Evolutionary conservation across 306 rosid species (phyloP), one percentile per base, ranked within the genome.

Genomic region (Medicago ruthenica): DNA sequence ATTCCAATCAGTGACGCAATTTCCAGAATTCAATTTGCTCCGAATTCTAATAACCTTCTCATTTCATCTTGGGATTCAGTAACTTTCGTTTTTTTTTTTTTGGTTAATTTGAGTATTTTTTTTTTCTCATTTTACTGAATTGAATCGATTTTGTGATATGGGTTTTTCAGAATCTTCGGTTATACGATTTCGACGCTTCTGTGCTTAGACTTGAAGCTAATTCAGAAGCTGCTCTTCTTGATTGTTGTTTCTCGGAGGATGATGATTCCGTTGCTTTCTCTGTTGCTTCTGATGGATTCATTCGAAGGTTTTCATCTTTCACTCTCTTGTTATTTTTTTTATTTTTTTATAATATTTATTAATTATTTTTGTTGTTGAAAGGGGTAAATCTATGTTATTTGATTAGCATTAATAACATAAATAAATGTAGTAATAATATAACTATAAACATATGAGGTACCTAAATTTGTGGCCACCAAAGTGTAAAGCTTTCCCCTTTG

Each of bases 31-130:
- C 85, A 77, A 54, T 94, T 94, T 73, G 83, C 93, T 2, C 90
- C 97, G 0, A 50, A 58, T 68, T 90, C 90, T 1, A 86, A 92
- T 73, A 91, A 85, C 73, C 90, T 94, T 41, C 90, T 94, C 61
- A 74, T 92, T 40, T 87, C 97, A 10, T 92, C 97, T 12, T 95
- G 97, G 97, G 98, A 95, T 61, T 82, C 90, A 2, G 98, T 92
- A 73, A 80, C 50, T 51, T 62, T 6, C 44, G 4, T 31, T 59
- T 16, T 10, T 3, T 3, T 16, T 69, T 16, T 2, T 12, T 60
- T 4, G 7, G 20, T 37, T 34, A 13, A 13, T 39, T 13, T 1
- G 2, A 8, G 9, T 36, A 15, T 18, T 54, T 10, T 13, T 13
- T 48, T 14, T 0, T 65, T 39, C 31, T 27, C 50, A 37, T 1